phyloP scores from a whole-genome alignment of 306 rosid genomes.

The Prunus davidiana region DNA sequence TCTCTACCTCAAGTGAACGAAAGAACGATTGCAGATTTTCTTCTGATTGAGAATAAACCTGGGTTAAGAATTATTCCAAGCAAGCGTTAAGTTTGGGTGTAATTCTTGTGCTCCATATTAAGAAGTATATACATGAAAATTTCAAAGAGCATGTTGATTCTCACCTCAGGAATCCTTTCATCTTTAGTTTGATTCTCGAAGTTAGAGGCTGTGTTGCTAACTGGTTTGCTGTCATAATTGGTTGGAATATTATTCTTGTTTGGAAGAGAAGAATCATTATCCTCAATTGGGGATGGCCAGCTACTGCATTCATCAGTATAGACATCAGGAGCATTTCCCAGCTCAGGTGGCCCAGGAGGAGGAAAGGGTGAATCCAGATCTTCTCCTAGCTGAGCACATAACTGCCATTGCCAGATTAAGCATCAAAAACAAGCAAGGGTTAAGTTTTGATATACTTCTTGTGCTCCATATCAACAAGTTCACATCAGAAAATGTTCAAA shows the following conservation, averaged over 20 bases:
- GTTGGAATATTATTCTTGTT: background rate
- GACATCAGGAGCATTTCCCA: background rate
- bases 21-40: background rate
- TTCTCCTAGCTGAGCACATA: background rate
- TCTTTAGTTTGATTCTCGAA: background rate
- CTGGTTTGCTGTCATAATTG: background rate
- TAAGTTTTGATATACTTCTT: slow-evolving; percentile 5
- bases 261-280: background rate
- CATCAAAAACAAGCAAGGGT: slow-evolving; percentile 5
- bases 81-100: slow-evolving; percentile 3
- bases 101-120: slow-evolving; percentile 1
- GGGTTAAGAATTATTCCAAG: slow-evolving; percentile 10
- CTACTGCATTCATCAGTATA: background rate
- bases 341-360: background rate
- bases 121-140: background rate
- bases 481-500: background rate
- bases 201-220: background rate
- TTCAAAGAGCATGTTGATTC: slow-evolving; percentile 8
- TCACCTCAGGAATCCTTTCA: slow-evolving; percentile 26
- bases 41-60: slow-evolving; percentile 6
- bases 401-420: slow-evolving; percentile 12
- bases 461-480: background rate
- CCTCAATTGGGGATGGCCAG: background rate
- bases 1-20: background rate
- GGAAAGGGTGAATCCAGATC: background rate